Conservation (phyloP, 2,329 filamentous ascomycete species). For the Trichoderma citrinoviride region DNA sequence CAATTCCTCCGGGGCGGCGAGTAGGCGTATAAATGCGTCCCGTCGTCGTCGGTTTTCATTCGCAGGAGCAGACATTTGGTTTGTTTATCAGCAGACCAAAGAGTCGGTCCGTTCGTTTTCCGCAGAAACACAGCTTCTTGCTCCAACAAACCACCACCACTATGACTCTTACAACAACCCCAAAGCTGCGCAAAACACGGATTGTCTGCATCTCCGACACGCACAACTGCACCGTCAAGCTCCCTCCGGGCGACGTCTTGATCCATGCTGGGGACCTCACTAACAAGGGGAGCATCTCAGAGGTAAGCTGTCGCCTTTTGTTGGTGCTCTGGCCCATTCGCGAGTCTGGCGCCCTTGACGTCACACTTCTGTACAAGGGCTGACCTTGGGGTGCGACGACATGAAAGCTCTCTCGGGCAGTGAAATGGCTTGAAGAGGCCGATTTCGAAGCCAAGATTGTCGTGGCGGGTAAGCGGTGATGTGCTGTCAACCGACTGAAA, state of each 20-base stretch:
- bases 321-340: neutral
- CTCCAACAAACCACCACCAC: neutral
- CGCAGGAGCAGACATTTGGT: neutral
- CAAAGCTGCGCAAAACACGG: slow-evolving; percentile 49
- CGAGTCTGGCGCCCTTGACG: slow-evolving; percentile 7
- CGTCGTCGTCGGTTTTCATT: neutral
- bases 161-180: slow-evolving; percentile 18
- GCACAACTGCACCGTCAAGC: slow-evolving; percentile 62
- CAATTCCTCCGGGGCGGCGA: neutral
- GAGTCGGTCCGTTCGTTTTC: neutral
- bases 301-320: slow-evolving; percentile 37
- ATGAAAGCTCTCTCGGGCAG: slow-evolving; percentile 53
- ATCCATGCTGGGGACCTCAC: slow-evolving; percentile 76
- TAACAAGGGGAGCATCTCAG: slow-evolving; percentile 63
- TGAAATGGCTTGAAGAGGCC: slow-evolving; percentile 65
- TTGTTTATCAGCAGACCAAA: neutral
- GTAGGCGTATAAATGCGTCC: neutral
- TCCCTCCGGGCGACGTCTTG: slow-evolving; percentile 70
- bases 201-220: slow-evolving; percentile 77
- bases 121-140: neutral
- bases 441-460: slow-evolving; percentile 70
- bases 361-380: neutral
- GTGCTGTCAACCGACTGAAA: too few relatives aligned
- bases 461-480: slow-evolving; percentile 54
- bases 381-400: neutral